Evolutionary conservation across 257 asterid species (phyloP).

Genomic region (Forsythia viridissima): DNA sequence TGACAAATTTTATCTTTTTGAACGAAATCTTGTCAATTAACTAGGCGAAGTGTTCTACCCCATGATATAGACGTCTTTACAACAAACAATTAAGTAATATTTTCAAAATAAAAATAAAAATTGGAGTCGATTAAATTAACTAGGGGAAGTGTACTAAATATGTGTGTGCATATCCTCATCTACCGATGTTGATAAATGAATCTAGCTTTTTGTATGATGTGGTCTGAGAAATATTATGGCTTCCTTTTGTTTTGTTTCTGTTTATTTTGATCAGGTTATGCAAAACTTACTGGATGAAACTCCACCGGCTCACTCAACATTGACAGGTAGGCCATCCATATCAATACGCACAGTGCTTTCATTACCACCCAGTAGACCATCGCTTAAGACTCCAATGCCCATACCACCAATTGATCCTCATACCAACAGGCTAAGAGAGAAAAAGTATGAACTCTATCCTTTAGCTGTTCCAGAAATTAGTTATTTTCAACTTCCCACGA

Average conservation of each 20-base stretch:
- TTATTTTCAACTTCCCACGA: slow-evolving; percentile 16
- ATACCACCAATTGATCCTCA: slow-evolving; percentile 80
- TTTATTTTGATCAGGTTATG: slow-evolving; percentile 46
- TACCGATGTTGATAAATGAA: too few relatives aligned
- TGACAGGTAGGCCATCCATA: slow-evolving; percentile 75
- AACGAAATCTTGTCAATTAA: too few relatives aligned
- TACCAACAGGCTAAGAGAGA: slow-evolving; percentile 64
- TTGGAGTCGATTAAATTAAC: too few relatives aligned
- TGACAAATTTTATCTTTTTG: too few relatives aligned
- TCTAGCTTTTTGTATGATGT: background rate
- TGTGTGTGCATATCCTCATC: background rate
- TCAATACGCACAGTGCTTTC: slow-evolving; percentile 55
- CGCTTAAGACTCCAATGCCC: slow-evolving; percentile 55
- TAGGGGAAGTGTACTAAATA: too few relatives aligned
- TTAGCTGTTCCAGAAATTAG: background rate
- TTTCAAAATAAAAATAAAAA: too few relatives aligned
- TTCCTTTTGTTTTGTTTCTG: slow-evolving; percentile 20
- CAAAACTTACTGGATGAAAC: slow-evolving; percentile 55
- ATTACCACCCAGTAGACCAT: slow-evolving; percentile 55
- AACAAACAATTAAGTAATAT: too few relatives aligned
- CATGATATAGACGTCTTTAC: too few relatives aligned
- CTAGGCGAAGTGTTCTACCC: too few relatives aligned
- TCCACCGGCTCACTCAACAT: slow-evolving; percentile 64
- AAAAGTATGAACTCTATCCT: slow-evolving; percentile 50
- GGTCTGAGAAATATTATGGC: slow-evolving; percentile 19